phyloP scores from a whole-genome alignment of 495 filamentous ascomycete species.

The Penicillium flavigenum region DNA sequence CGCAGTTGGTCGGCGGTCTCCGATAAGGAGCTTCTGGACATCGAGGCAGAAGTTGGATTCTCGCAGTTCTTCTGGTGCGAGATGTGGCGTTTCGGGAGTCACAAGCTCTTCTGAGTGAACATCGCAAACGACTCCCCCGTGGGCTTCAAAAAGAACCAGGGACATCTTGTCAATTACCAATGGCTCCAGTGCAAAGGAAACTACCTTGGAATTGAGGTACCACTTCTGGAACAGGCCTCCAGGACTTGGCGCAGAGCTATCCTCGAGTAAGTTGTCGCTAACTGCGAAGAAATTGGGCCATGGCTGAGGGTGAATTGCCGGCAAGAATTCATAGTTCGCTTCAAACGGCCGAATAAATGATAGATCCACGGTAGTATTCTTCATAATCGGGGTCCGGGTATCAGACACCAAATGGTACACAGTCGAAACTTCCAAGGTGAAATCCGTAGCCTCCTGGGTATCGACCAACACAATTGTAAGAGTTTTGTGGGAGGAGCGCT shows the following conservation, averaged over 20 bases:
- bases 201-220: constrained; percentile 69
- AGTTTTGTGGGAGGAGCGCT: constrained; percentile 41
- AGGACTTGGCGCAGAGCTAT: constrained; percentile 27
- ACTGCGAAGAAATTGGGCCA: constrained; percentile 85
- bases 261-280: constrained; percentile 36
- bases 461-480: constrained; percentile 37
- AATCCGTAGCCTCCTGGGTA: constrained; percentile 55
- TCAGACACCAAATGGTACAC: constrained; percentile 79
- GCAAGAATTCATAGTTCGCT: constrained; percentile 79
- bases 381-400: constrained; percentile 77
- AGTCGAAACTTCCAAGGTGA: constrained; percentile 68
- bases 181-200: constrained; percentile 70
- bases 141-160: constrained; percentile 53
- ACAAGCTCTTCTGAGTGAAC: constrained; percentile 42
- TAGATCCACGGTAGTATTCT: constrained; percentile 63
- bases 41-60: constrained; percentile 70
- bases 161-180: constrained; percentile 65
- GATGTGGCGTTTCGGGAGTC: constrained; percentile 32
- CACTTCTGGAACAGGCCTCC: constrained; percentile 79
- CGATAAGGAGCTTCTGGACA: constrained; percentile 69
- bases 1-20: constrained; percentile 70
- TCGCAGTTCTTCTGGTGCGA: constrained; percentile 63
- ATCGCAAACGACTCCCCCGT: constrained; percentile 52
- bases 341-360: constrained; percentile 81
- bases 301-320: constrained; percentile 67